Conservation (phyloP, 257 asterid species). For the Salvia rosmarinus region DNA sequence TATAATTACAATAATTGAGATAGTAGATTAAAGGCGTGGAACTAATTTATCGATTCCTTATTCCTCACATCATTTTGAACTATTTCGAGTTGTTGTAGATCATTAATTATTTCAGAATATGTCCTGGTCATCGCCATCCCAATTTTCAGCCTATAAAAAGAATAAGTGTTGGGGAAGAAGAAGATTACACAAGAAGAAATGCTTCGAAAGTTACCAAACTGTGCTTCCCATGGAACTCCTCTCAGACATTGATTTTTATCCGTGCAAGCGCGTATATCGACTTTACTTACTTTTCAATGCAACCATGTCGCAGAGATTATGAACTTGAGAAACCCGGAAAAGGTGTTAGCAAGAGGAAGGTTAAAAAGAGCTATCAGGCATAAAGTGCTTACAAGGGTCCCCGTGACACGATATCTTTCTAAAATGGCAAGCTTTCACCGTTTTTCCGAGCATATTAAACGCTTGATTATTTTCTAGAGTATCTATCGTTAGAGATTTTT, state of each 20-base stretch:
- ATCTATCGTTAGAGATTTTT: neutral
- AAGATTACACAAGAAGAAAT: too few relatives aligned
- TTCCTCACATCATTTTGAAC: too few relatives aligned
- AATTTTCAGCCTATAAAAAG: too few relatives aligned
- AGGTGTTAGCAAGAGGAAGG: constrained; percentile 95
- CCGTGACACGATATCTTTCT: constrained; percentile 77
- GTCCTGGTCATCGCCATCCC: too few relatives aligned
- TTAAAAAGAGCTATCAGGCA: constrained; percentile 90
- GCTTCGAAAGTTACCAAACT: too few relatives aligned
- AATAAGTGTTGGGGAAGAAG: too few relatives aligned
- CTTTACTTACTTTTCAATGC: constrained; percentile 13
- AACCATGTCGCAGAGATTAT: constrained; percentile 67
- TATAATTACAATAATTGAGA: too few relatives aligned
- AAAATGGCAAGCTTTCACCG: constrained; percentile 55
- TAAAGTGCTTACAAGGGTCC: constrained; percentile 94
- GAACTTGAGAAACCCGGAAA: constrained; percentile 93
- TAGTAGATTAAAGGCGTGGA: too few relatives aligned
- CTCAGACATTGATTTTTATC: constrained; percentile 21
- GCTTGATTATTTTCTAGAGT: constrained; percentile 1
- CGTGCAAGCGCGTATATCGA: constrained; percentile 17
- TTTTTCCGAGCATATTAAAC: constrained; percentile 26
- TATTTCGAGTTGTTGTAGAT: too few relatives aligned
- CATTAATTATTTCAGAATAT: too few relatives aligned
- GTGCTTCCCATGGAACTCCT: constrained; percentile 34
- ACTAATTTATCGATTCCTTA: too few relatives aligned